Evolutionary conservation across 2,329 filamentous ascomycete genomes (phyloP).

Genomic region (Dactylonectria macrodidyma): DNA sequence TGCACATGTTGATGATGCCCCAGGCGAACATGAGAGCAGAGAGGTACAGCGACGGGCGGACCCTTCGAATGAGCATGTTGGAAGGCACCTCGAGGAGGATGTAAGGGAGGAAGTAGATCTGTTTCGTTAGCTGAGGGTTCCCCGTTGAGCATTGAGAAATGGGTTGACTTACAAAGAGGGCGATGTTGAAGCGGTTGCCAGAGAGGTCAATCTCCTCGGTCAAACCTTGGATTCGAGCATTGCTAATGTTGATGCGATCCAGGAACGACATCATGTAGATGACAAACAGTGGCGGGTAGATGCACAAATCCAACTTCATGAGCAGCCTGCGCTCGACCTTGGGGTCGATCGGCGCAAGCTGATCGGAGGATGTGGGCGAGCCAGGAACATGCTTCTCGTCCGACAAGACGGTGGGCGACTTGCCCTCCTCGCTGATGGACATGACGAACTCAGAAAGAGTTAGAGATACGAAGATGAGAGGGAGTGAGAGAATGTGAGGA

Average conservation of each 20-base stretch:
- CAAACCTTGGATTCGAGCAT: constrained; percentile 62
- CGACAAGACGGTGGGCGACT: constrained; percentile 27
- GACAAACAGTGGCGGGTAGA: constrained; percentile 59
- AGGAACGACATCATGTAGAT: constrained; percentile 60
- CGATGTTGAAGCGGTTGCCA: constrained; percentile 61
- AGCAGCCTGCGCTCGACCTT: constrained; percentile 54
- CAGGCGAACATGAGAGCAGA: constrained; percentile 57
- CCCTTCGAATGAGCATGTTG: constrained; percentile 60
- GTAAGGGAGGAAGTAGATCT: constrained; percentile 58
- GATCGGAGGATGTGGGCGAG: constrained; percentile 24
- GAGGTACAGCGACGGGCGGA: constrained; percentile 58
- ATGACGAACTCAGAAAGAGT: constrained; percentile 24
- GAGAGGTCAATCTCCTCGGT: constrained; percentile 57
- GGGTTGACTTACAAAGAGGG: constrained; percentile 51
- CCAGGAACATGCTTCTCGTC: constrained; percentile 34
- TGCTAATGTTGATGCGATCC: constrained; percentile 63
- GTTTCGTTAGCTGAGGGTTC: constrained; percentile 13
- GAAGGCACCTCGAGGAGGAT: constrained; percentile 62
- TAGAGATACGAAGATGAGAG: neutral
- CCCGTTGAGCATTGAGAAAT: neutral
- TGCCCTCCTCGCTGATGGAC: constrained; percentile 38
- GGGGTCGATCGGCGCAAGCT: constrained; percentile 46
- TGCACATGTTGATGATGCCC: constrained; percentile 57
- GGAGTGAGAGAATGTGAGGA: neutral
- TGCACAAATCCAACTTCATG: constrained; percentile 58